Conservation (phyloP, 768 basidiomycete genomes). For the Lactarius hatsudake region DNA sequence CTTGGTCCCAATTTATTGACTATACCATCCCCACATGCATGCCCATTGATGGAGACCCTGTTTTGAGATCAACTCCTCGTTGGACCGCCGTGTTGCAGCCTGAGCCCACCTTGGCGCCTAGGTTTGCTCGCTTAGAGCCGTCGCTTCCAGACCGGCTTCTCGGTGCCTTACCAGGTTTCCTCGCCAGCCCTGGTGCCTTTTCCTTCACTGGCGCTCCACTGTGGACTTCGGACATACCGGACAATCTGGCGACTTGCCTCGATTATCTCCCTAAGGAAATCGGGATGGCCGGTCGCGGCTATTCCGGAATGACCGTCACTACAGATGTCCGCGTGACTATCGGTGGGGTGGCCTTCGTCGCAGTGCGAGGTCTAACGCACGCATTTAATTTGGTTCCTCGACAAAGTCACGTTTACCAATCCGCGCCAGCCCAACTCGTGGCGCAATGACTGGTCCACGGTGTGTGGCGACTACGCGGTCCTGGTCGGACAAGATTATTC, state of each 20-base stretch:
- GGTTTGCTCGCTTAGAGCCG: slow-evolving; percentile 12
- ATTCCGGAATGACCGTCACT: slow-evolving; percentile 9
- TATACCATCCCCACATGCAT: slow-evolving; percentile 11
- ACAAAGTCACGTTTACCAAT: neutral
- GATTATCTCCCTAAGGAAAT: slow-evolving; percentile 7
- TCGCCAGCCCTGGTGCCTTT: slow-evolving; percentile 10
- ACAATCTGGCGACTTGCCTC: slow-evolving; percentile 17
- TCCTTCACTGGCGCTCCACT: neutral
- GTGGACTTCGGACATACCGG: slow-evolving; percentile 14
- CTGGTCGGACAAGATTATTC: slow-evolving; percentile 16
- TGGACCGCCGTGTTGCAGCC: slow-evolving; percentile 18
- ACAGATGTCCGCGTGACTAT: slow-evolving; percentile 4
- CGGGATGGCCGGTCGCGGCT: slow-evolving; percentile 10
- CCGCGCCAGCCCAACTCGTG: slow-evolving; percentile 15
- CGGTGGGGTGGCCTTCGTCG: slow-evolving; percentile 1
- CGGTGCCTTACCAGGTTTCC: slow-evolving; percentile 5
- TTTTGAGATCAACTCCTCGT: slow-evolving; percentile 2
- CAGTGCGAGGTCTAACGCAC: slow-evolving; percentile 5
- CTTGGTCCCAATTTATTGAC: slow-evolving; percentile 15
- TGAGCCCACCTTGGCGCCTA: neutral
- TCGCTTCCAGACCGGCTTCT: slow-evolving; percentile 10
- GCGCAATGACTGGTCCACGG: slow-evolving; percentile 16
- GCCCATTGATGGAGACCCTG: slow-evolving; percentile 7
- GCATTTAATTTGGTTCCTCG: neutral
- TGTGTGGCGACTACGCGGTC: slow-evolving; percentile 6